Conservation (phyloP, 768 basidiomycete genomes). For the Cystofilobasidium capitatum region DNA sequence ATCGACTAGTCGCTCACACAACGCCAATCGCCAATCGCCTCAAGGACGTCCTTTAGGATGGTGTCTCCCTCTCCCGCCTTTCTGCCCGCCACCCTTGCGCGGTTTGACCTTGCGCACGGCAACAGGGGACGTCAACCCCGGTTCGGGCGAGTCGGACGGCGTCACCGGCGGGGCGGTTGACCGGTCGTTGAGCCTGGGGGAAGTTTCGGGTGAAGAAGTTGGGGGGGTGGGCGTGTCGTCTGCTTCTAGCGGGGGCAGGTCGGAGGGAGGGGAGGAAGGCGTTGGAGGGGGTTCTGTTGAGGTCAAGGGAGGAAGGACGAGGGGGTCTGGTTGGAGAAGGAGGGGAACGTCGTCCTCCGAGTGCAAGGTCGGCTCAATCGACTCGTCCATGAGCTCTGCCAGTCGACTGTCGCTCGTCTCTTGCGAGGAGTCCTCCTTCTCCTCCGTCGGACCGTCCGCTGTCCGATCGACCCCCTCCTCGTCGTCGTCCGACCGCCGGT, state of each 20-base stretch:
- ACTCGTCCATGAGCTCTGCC: too few relatives aligned
- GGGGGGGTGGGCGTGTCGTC: neutral
- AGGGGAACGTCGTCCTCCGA: neutral
- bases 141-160: conserved; percentile 1
- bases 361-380: too few relatives aligned
- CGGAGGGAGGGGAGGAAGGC: neutral
- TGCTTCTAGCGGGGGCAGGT: neutral
- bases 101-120: too few relatives aligned
- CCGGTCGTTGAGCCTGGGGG: neutral
- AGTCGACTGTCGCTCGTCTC: too few relatives aligned
- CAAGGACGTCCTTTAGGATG: too few relatives aligned
- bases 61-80: too few relatives aligned
- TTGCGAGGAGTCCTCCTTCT: neutral
- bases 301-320: too few relatives aligned
- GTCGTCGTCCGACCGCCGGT: neutral
- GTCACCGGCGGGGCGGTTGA: conserved; percentile 4
- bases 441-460: neutral
- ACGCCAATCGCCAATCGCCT: too few relatives aligned
- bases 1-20: too few relatives aligned
- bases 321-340: neutral
- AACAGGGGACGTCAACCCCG: neutral
- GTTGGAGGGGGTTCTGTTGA: neutral
- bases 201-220: neutral
- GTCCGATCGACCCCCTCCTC: neutral
- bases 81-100: too few relatives aligned